Conservation (phyloP, 805 yeast genomes). For the Pichia nanzhaoensis region DNA sequence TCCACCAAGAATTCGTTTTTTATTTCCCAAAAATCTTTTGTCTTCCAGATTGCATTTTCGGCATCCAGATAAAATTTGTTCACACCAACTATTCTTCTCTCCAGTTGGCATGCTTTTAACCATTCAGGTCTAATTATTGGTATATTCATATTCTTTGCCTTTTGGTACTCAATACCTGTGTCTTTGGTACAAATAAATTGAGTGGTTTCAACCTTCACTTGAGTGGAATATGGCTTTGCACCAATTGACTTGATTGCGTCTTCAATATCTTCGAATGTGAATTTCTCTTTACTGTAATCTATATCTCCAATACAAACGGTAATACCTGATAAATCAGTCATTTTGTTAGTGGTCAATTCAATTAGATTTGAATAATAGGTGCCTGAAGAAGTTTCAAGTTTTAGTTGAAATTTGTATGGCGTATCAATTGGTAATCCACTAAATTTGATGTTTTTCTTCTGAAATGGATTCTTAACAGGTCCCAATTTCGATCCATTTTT, state of each 20-base stretch:
- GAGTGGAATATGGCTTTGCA: constrained; percentile 68
- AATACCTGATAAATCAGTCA: constrained; percentile 93
- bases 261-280: constrained; percentile 52
- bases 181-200: constrained; percentile 79
- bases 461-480: constrained; percentile 73
- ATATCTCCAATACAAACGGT: constrained; percentile 85
- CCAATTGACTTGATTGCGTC: constrained; percentile 63
- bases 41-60: constrained; percentile 35
- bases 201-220: constrained; percentile 85
- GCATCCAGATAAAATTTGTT: constrained; percentile 72
- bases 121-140: constrained; percentile 96
- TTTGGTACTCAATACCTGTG: constrained; percentile 56
- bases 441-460: constrained; percentile 74
- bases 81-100: constrained; percentile 87
- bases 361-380: constrained; percentile 59
- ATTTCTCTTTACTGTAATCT: constrained; percentile 42
- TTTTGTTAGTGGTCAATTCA: constrained; percentile 78
- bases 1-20: not conserved
- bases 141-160: constrained; percentile 78
- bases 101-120: constrained; percentile 89
- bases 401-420: constrained; percentile 69
- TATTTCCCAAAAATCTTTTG: constrained; percentile 37
- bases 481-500: constrained; percentile 73
- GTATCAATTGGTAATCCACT: constrained; percentile 90
- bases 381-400: constrained; percentile 89